phyloP scores from a whole-genome alignment of 2,329 filamentous ascomycete genomes.

The Trichoderma koningiopsis region DNA sequence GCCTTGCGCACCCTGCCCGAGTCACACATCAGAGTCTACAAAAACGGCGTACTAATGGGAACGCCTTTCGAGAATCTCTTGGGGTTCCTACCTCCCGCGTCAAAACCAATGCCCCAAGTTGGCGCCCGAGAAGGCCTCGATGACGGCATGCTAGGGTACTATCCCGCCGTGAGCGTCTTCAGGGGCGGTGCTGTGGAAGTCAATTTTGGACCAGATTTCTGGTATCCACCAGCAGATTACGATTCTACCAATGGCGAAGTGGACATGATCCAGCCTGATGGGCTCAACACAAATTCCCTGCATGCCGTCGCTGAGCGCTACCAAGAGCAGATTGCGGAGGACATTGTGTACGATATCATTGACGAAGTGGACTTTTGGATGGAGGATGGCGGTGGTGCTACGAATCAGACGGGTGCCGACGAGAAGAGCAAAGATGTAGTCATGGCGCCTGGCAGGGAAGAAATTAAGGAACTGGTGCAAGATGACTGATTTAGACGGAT shows the following conservation, averaged over 20 bases:
- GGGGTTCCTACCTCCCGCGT: constrained; percentile 89
- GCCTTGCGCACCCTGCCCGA: constrained; percentile 84
- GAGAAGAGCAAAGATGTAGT: constrained; percentile 49
- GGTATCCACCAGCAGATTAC: constrained; percentile 73
- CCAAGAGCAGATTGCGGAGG: constrained; percentile 91
- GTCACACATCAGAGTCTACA: constrained; percentile 86
- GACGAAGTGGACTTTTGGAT: constrained; percentile 93
- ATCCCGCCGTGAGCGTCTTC: constrained; percentile 90
- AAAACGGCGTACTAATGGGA: constrained; percentile 85
- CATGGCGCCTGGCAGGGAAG: constrained; percentile 51
- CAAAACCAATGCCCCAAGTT: constrained; percentile 68
- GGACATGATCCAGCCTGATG: constrained; percentile 45
- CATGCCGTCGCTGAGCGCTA: constrained; percentile 76
- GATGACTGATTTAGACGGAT: constrained; percentile 49
- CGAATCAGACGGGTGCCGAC: constrained; percentile 49
- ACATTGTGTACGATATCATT: constrained; percentile 87
- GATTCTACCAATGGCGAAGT: constrained; percentile 49
- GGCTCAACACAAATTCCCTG: constrained; percentile 40
- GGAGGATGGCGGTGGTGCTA: constrained; percentile 62
- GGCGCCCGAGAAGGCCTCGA: constrained; percentile 86
- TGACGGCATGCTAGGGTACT: constrained; percentile 94
- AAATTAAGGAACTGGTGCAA: constrained; percentile 68
- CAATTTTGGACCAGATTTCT: constrained; percentile 93
- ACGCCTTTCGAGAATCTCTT: constrained; percentile 86
- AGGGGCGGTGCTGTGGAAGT: constrained; percentile 87